Evolutionary conservation across 169 alveolate genomes (phyloP).

Genomic region (Plasmodium chabaudi): DNA sequence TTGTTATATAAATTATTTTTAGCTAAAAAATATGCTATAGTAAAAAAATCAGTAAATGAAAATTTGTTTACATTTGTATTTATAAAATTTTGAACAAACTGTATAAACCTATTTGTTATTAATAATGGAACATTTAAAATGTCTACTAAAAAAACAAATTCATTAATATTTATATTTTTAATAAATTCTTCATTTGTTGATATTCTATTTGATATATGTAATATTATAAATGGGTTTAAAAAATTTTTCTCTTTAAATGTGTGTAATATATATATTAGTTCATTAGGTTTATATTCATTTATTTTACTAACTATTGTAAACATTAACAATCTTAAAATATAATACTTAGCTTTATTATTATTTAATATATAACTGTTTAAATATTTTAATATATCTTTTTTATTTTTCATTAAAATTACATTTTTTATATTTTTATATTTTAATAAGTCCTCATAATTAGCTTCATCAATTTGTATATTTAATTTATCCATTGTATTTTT

Average conservation of each 20-base stretch:
- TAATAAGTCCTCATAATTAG: conserved; percentile 23
- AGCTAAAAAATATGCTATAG: conserved; percentile 50
- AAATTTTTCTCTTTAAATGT: conserved; percentile 37
- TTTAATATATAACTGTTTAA: conserved; percentile 32
- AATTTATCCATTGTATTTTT: conserved; percentile 10
- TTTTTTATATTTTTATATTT: conserved; percentile 62
- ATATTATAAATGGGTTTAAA: conserved; percentile 58
- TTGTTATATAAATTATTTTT: conserved; percentile 55
- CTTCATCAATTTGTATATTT: conserved; percentile 45
- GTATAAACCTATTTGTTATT: conserved; percentile 20
- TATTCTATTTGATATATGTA: conserved; percentile 25
- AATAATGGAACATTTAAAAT: conserved; percentile 56
- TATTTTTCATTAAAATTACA: conserved; percentile 20
- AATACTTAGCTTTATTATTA: conserved; percentile 51
- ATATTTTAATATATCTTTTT: conserved; percentile 35
- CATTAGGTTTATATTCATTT: conserved; percentile 39
- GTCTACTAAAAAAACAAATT: conserved; percentile 41
- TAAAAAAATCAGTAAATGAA: conserved; percentile 20
- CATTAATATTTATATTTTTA: conserved; percentile 25
- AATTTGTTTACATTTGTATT: conserved; percentile 6
- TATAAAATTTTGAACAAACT: conserved; percentile 17
- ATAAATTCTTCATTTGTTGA: not conserved
- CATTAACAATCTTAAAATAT: conserved; percentile 40
- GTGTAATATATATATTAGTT: conserved; percentile 51
- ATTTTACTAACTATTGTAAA: conserved; percentile 17